Evolutionary conservation across 768 basidiomycete genomes (phyloP).

Genomic region (Rhodotorula paludigena): DNA sequence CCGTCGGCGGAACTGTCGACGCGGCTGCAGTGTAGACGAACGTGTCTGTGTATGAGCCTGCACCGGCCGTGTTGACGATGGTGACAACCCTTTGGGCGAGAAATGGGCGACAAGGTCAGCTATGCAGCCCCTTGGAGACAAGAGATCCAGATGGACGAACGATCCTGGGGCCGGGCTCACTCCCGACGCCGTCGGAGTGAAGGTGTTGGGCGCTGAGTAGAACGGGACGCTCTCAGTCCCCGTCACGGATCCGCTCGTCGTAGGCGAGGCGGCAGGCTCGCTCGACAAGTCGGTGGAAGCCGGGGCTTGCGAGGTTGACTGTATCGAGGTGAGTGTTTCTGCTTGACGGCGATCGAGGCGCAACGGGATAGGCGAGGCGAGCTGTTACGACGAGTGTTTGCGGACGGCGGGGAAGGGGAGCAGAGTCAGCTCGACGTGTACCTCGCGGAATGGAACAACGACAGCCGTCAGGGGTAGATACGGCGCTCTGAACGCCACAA

Average conservation of each 20-base stretch:
- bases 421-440: background rate
- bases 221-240: constrained; percentile 3
- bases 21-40: constrained; percentile 25
- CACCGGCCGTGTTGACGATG: constrained; percentile 7
- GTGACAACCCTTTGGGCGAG: constrained; percentile 11
- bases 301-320: background rate
- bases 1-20: constrained; percentile 19
- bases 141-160: background rate
- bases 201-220: constrained; percentile 21
- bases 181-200: constrained; percentile 16
- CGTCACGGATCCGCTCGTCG: background rate
- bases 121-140: background rate
- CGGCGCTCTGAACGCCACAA: no score
- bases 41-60: constrained; percentile 4
- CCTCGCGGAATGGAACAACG: no score
- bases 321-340: background rate
- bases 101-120: background rate
- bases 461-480: no score
- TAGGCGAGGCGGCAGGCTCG: background rate
- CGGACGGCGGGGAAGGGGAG: background rate
- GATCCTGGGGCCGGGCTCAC: background rate
- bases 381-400: background rate
- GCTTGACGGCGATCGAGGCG: background rate
- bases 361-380: background rate
- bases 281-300: background rate